Evolutionary conservation across 768 basidiomycete genomes (phyloP).

Genomic region (Hericium rajendrae): DNA sequence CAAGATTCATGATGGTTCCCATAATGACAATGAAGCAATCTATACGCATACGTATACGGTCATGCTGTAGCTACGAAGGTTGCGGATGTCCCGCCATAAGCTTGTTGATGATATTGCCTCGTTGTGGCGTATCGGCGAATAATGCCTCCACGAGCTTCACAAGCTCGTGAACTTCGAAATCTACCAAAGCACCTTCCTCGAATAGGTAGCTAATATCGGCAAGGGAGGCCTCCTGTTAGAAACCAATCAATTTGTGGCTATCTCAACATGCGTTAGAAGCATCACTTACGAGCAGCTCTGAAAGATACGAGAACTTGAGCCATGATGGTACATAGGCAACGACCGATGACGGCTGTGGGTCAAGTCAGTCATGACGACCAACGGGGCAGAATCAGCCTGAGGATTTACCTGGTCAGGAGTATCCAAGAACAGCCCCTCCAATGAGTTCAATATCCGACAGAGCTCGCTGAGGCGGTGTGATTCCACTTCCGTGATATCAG

Average conservation of each 20-base stretch:
- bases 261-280: not conserved
- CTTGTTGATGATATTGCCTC: conserved; percentile 75
- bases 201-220: conserved; percentile 89
- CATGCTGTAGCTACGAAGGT: not conserved
- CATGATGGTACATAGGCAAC: conserved; percentile 85
- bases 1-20: no score
- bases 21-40: no score
- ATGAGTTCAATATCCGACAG: conserved; percentile 63
- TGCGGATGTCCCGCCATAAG: conserved; percentile 51
- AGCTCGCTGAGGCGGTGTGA: conserved; percentile 78
- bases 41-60: no score
- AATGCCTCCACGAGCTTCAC: conserved; percentile 73
- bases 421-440: conserved; percentile 76
- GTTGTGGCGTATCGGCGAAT: conserved; percentile 78
- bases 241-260: not conserved
- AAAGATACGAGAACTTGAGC: conserved; percentile 92
- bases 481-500: conserved; percentile 84
- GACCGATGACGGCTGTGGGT: conserved; percentile 55
- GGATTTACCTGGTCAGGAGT: conserved; percentile 45
- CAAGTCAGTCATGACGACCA: not conserved
- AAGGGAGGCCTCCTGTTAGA: conserved; percentile 74
- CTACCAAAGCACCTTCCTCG: conserved; percentile 82
- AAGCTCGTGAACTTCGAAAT: conserved; percentile 81
- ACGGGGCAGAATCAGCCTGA: not conserved
- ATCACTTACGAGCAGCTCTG: conserved; percentile 72